These are phyloP conservation scores for Murraya paniculata DNA, from an alignment of 345 rosid genomes.

Conservation along the genomic window DNA sequence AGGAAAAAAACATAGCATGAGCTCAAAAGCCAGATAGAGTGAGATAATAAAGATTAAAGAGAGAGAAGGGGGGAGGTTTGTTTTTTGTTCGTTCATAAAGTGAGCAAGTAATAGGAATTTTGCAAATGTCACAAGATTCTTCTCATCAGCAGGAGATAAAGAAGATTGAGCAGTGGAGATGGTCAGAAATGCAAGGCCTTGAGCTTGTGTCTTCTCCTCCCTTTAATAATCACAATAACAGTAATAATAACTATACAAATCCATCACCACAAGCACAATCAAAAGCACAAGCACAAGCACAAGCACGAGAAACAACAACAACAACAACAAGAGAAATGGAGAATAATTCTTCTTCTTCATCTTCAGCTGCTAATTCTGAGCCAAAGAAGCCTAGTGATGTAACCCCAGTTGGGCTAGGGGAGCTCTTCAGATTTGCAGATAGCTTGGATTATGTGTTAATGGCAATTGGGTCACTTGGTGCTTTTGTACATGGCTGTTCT, in stretches of 20 bases:
- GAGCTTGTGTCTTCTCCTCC: slow-evolving; percentile 62
- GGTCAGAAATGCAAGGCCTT: slow-evolving; percentile 99
- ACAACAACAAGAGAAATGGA: slow-evolving; percentile 47
- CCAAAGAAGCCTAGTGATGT: slow-evolving; percentile 51
- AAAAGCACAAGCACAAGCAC: slow-evolving; percentile 19
- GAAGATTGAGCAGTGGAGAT: slow-evolving; percentile 85
- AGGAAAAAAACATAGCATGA: slow-evolving; percentile 16
- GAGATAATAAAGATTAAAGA: slow-evolving; percentile 30
- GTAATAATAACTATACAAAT: slow-evolving; percentile 30
- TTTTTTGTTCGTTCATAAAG: slow-evolving; percentile 46
- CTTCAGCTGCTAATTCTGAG: slow-evolving; percentile 22
- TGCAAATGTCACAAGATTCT: slow-evolving; percentile 83
- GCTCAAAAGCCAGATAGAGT: slow-evolving; percentile 34
- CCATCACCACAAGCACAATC: slow-evolving; percentile 18
- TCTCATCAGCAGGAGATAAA: slow-evolving; percentile 47
- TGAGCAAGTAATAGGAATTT: slow-evolving; percentile 25
- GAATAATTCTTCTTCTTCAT: slow-evolving; percentile 11
- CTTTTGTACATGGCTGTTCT: slow-evolving; percentile 91
- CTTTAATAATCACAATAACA: slow-evolving; percentile 24
- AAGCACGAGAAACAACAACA: slow-evolving; percentile 13
- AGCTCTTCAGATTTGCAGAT: slow-evolving; percentile 97
- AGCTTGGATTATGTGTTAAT: slow-evolving; percentile 86
- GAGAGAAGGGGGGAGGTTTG: slow-evolving; percentile 22
- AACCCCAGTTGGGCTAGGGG: slow-evolving; percentile 58
- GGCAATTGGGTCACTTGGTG: slow-evolving; percentile 97